Conservation (phyloP, 1,284 basidiomycete species). For the Anthracocystis setariae region DNA sequence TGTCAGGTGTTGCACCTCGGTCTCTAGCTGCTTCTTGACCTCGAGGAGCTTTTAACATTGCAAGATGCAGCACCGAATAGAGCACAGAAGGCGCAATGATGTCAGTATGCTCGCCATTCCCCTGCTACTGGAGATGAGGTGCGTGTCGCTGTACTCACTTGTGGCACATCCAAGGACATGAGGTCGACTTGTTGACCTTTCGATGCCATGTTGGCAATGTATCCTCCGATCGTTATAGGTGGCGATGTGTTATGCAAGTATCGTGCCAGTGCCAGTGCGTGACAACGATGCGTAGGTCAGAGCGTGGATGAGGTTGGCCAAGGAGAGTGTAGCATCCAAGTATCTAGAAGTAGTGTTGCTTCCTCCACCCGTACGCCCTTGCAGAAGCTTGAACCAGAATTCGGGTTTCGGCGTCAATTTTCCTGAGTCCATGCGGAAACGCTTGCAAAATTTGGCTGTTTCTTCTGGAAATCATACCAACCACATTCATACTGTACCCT, state of each 20-base stretch:
- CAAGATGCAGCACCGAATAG: neutral
- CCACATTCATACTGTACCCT: neutral
- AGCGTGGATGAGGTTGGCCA: neutral
- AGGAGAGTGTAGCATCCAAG: neutral
- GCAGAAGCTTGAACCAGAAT: constrained; percentile 1
- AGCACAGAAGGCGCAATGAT: neutral
- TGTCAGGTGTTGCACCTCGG: constrained; percentile 93
- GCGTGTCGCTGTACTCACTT: constrained; percentile 29
- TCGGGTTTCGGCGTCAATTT: constrained; percentile 17
- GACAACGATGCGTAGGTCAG: no score
- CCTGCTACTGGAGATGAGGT: no score
- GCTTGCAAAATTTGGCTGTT: no score
- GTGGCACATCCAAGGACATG: constrained; percentile 52
- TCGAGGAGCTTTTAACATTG: constrained; percentile 51
- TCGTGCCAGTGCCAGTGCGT: neutral
- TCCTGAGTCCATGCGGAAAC: constrained; percentile 2
- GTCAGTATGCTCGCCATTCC: no score
- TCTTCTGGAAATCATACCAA: no score
- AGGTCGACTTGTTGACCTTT: constrained; percentile 57
- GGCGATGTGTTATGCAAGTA: neutral
- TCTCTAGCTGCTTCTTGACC: constrained; percentile 64
- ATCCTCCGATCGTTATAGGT: neutral
- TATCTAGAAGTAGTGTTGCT: neutral
- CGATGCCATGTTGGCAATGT: constrained; percentile 21
- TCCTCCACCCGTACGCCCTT: neutral